Evolutionary conservation across 441 rosid species (phyloP), one percentile per base, ranked within the genome.

Genomic region (Capsella rubella): DNA sequence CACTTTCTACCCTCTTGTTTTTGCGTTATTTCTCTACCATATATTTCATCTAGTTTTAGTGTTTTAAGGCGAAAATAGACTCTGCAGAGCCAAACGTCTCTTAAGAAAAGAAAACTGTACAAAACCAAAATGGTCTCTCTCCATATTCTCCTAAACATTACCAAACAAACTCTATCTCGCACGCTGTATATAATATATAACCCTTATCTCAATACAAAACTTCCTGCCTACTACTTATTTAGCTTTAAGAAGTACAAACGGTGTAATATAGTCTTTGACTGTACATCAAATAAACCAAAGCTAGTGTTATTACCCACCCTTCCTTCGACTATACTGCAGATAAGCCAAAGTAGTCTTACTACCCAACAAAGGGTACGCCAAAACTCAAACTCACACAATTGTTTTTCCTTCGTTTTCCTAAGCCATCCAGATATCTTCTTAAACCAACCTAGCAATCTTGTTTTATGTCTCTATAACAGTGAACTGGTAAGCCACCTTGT

Each of bases 341-440:
- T 16, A 16, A 16, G 18, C 18, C 18, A 16, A 16, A 16, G 18
- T 16, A 16, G 18, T 16, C 18, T 16, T 56, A 40, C 56, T 52
- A 69, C 47, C 49, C 68, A 50, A 53, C 50, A 42, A 37, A 55
- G 74, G 55, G 57, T 63, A 45, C 54, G 47, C 18, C 65, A 45
- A 69, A 68, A 37, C 71, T 70, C 71, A 69, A 62, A 54, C 42
- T 54, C 75, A 47, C 35, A 70, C 71, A 63, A 39, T 18, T 64
- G 15, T 50, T 14, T 63, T 37, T 10, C 45, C 43, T 35, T 46
- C 12, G 25, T 13, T 46, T 34, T 21, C 50, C 12, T 39, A 31
- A 28, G 52, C 37, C 47, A 63, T 63, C 45, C 57, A 31, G 61
- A 64, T 21, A 64, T 64, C 76, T 52, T 43, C 50, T 21, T 25